These are phyloP conservation scores for Monoraphidium neglectum DNA, from an alignment of 139 green algal species.

Conservation along the genomic window DNA sequence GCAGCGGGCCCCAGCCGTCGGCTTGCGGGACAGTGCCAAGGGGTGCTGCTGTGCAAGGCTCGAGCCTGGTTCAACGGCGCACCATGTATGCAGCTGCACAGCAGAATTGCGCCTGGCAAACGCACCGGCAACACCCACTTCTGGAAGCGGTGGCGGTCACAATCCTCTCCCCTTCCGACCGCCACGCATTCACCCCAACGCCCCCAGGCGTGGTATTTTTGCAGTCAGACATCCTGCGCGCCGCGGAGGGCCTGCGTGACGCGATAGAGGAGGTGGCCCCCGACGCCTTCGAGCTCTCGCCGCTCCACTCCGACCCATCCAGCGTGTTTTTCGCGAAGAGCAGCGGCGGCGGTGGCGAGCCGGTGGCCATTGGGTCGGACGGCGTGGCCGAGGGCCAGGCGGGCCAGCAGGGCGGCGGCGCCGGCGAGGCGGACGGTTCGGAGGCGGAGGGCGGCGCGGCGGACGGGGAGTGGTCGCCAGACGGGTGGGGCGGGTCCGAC, in stretches of 20 bases:
- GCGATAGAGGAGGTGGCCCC: slow-evolving; percentile 50
- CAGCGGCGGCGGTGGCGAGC: background rate
- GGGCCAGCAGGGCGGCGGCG: background rate
- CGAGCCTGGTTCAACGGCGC: background rate
- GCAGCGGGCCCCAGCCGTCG: too few relatives aligned
- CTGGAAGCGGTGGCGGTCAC: background rate
- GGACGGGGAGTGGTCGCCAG: background rate
- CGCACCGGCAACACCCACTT: background rate
- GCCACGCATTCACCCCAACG: too few relatives aligned
- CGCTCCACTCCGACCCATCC: slow-evolving; percentile 21
- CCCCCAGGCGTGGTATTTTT: slow-evolving; percentile 67
- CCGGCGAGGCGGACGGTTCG: background rate
- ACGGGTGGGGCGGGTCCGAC: background rate
- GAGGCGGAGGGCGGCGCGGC: background rate
- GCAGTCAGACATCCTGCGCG: slow-evolving; percentile 75
- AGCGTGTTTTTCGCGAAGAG: slow-evolving; percentile 5
- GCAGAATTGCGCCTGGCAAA: too few relatives aligned
- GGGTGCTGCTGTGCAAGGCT: background rate
- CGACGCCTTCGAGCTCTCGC: slow-evolving; percentile 39
- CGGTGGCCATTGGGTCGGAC: background rate
- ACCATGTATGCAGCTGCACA: background rate
- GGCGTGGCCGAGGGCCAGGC: background rate
- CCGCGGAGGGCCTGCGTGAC: slow-evolving; percentile 53
- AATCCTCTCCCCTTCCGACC: background rate
- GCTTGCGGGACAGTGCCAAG: background rate